Percentiles rank a stretch among this genome's conserved stretches.
These are phyloP conservation scores for Phytophthora pinifolia DNA, from an alignment of 352 stramenopile species.

Conservation along the genomic window DNA sequence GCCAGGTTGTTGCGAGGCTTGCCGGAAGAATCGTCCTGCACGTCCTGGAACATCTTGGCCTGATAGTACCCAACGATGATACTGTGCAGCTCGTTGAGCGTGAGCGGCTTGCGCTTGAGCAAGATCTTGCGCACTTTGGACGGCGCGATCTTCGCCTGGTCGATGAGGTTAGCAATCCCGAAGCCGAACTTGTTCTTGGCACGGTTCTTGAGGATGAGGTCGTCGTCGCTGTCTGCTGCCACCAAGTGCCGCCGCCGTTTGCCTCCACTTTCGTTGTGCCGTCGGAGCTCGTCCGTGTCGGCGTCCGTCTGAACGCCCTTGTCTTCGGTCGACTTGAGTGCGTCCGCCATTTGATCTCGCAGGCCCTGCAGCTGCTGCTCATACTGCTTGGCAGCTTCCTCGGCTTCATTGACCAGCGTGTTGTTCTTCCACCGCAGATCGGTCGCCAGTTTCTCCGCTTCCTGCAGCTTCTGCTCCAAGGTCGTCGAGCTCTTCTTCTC, in stretches of 20 bases:
- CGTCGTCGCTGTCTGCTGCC: constrained; percentile 37
- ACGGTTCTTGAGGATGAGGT: constrained; percentile 58
- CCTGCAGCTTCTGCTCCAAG: constrained; percentile 42
- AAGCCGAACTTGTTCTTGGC: constrained; percentile 65
- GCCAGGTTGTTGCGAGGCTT: constrained; percentile 57
- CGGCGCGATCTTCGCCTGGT: constrained; percentile 67
- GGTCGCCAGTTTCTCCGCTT: constrained; percentile 47
- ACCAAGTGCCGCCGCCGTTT: constrained; percentile 31
- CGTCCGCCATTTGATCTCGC: constrained; percentile 34
- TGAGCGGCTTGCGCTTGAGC: constrained; percentile 70
- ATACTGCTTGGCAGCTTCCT: constrained; percentile 34
- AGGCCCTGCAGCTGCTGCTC: constrained; percentile 43
- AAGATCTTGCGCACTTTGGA: constrained; percentile 79
- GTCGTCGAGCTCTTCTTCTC: constrained; percentile 34
- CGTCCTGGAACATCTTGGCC: constrained; percentile 80
- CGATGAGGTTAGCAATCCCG: constrained; percentile 77
- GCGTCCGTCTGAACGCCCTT: constrained; percentile 54
- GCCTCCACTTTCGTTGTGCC: constrained; percentile 15
- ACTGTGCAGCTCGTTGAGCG: constrained; percentile 64
- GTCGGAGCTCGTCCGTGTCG: constrained; percentile 25
- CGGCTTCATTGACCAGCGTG: constrained; percentile 38
- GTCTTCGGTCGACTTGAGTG: constrained; percentile 28
- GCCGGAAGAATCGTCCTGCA: constrained; percentile 63
- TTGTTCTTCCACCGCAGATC: constrained; percentile 63
- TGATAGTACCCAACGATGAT: constrained; percentile 83